Evolutionary conservation across 1,139 yeast species (phyloP).

Genomic region (Suhomyces guaymorum): DNA sequence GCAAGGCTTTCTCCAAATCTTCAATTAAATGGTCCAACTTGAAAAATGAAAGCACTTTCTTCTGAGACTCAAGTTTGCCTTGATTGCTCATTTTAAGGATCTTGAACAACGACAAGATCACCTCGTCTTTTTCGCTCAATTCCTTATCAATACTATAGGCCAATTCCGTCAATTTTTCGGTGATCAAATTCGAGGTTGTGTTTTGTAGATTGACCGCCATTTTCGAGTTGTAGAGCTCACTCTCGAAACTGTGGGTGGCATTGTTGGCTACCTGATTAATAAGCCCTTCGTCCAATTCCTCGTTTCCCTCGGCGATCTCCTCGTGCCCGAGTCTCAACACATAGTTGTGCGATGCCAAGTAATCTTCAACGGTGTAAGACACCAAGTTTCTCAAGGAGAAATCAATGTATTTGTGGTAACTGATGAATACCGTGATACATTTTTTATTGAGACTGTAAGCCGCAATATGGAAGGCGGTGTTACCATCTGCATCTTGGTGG

Average conservation of each 20-base stretch:
- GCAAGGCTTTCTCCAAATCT: conserved; percentile 19
- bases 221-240: conserved; percentile 40
- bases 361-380: conserved; percentile 75
- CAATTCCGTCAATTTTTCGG: conserved; percentile 44
- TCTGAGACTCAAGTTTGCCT: conserved; percentile 38
- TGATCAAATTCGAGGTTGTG: conserved; percentile 35
- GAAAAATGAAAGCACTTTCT: conserved; percentile 35
- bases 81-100: conserved; percentile 27
- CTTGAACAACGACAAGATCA: conserved; percentile 31
- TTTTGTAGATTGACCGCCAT: conserved; percentile 40
- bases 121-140: conserved; percentile 40
- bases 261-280: conserved; percentile 12
- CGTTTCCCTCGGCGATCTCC: conserved; percentile 15
- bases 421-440: conserved; percentile 69
- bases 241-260: conserved; percentile 38
- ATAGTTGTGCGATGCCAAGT: conserved; percentile 49
- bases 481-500: conserved; percentile 79
- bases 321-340: conserved; percentile 21
- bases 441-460: conserved; percentile 74
- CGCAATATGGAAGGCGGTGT: conserved; percentile 84
- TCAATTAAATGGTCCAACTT: conserved; percentile 41
- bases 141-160: conserved; percentile 45
- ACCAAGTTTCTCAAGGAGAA: conserved; percentile 61
- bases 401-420: conserved; percentile 72
- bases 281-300: conserved; percentile 9